Evolutionary conservation across 108 stramenopile species (phyloP).

Genomic region (Ochromonas danica): DNA sequence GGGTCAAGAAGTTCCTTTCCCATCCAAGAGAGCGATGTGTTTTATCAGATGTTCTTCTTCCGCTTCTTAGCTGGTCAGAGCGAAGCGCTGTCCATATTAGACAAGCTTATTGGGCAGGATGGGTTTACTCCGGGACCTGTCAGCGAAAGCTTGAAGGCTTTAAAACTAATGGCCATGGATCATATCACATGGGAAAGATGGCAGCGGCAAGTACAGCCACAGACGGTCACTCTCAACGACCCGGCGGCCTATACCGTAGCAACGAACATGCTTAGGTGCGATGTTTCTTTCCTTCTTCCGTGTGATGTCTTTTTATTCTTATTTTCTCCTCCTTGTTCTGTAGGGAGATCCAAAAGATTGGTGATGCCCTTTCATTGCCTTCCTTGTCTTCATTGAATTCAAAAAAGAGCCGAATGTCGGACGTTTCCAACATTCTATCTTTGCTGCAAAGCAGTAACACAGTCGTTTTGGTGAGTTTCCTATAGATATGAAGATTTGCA

Average conservation of each 20-base stretch:
- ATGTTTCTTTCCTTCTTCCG: not conserved
- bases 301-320: not conserved
- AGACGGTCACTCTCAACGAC: not conserved
- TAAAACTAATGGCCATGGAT: not conserved
- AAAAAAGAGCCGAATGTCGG: not conserved
- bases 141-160: not conserved
- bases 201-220: not conserved
- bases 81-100: not conserved
- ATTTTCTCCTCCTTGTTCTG: not conserved
- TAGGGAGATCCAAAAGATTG: not conserved
- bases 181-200: not conserved
- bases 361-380: not conserved
- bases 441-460: not conserved
- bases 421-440: not conserved
- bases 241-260: not conserved
- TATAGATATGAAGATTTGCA: not conserved
- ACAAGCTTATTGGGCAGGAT: not conserved
- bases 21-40: not conserved
- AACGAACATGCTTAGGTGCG: not conserved
- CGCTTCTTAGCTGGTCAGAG: not conserved
- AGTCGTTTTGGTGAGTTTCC: not conserved
- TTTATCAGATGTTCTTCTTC: constrained; percentile 8
- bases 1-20: not conserved
- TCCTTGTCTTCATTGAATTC: not conserved
- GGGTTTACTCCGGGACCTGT: not conserved